These are phyloP conservation scores for Colletotrichum sp. DNA, from an alignment of 2,329 filamentous ascomycete genomes.

Conservation along the genomic window DNA sequence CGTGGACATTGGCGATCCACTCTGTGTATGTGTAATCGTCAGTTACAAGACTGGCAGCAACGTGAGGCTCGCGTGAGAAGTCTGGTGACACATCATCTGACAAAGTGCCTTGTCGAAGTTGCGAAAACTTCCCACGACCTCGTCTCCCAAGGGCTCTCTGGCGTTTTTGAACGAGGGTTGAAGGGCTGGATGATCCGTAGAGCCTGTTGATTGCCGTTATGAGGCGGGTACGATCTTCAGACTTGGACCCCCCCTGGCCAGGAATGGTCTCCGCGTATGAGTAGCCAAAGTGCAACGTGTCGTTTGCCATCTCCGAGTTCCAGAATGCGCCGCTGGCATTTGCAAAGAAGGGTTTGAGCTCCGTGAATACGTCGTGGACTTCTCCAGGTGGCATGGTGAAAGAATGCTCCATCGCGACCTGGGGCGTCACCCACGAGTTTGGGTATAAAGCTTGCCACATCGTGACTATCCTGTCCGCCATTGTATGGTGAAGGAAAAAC, in stretches of 20 bases:
- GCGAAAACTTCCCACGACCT: background rate
- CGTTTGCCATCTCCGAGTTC: slow-evolving; percentile 67
- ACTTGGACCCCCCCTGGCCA: slow-evolving; percentile 36
- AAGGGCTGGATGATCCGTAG: slow-evolving; percentile 38
- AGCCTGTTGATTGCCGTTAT: slow-evolving; percentile 59
- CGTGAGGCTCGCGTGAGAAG: background rate
- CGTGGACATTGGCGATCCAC: slow-evolving; percentile 72
- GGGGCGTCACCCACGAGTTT: slow-evolving; percentile 66
- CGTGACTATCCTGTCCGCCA: slow-evolving; percentile 76
- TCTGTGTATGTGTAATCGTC: slow-evolving; percentile 55
- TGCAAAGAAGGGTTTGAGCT: slow-evolving; percentile 72
- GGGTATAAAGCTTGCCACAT: slow-evolving; percentile 81
- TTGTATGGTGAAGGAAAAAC: slow-evolving; percentile 79
- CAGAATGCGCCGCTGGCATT: slow-evolving; percentile 66
- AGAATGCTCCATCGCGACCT: slow-evolving; percentile 59
- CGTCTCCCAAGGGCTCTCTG: background rate
- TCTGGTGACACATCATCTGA: background rate
- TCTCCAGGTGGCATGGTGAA: slow-evolving; percentile 64
- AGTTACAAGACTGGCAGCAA: background rate
- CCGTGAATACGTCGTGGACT: slow-evolving; percentile 58
- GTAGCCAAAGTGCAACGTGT: slow-evolving; percentile 71
- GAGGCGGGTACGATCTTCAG: slow-evolving; percentile 46
- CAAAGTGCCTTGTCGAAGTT: slow-evolving; percentile 20
- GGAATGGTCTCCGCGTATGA: slow-evolving; percentile 69
- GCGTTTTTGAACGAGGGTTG: slow-evolving; percentile 14